These are phyloP conservation scores for Cladosporium halotolerans DNA, from an alignment of 2,329 filamentous ascomycete species.

Conservation along the genomic window DNA sequence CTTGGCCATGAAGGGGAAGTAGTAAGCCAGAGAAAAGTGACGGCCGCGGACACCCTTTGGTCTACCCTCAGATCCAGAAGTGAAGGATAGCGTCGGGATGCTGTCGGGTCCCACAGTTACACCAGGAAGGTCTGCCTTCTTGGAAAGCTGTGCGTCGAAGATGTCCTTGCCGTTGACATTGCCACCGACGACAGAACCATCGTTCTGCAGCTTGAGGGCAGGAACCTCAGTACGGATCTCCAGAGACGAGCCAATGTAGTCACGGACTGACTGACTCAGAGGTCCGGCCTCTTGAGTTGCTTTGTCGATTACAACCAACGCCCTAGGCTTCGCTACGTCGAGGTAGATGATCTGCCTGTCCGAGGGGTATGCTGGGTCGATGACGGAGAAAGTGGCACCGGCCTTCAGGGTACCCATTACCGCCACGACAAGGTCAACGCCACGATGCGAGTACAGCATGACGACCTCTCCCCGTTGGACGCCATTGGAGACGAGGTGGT, in stretches of 20 bases:
- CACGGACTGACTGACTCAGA: constrained; percentile 53
- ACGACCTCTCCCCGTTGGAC: constrained; percentile 77
- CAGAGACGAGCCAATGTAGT: constrained; percentile 68
- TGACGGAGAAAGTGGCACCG: constrained; percentile 55
- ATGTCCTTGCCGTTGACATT: constrained; percentile 55
- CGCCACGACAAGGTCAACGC: constrained; percentile 68
- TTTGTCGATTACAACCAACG: constrained; percentile 66
- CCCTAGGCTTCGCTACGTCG: constrained; percentile 68
- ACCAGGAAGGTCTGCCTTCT: constrained; percentile 55
- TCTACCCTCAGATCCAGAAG: constrained; percentile 63
- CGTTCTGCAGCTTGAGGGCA: constrained; percentile 62
- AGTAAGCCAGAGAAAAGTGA: constrained; percentile 78
- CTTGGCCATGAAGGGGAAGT: constrained; percentile 91
- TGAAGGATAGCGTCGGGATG: constrained; percentile 61
- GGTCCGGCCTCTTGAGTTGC: constrained; percentile 63
- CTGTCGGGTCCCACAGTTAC: constrained; percentile 83
- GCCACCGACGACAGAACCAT: constrained; percentile 68
- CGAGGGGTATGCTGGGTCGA: constrained; percentile 79
- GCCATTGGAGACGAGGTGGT: constrained; percentile 69
- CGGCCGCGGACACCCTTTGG: constrained; percentile 84
- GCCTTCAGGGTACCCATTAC: constrained; percentile 68
- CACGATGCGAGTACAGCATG: constrained; percentile 83
- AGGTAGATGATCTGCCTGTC: constrained; percentile 77
- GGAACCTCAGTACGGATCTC: constrained; percentile 69
- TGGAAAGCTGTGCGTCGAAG: constrained; percentile 49